Percentiles rank a stretch among this genome's conserved stretches.
phyloP scores from a whole-genome alignment of 352 stramenopile genomes.

The Albugo candida region DNA sequence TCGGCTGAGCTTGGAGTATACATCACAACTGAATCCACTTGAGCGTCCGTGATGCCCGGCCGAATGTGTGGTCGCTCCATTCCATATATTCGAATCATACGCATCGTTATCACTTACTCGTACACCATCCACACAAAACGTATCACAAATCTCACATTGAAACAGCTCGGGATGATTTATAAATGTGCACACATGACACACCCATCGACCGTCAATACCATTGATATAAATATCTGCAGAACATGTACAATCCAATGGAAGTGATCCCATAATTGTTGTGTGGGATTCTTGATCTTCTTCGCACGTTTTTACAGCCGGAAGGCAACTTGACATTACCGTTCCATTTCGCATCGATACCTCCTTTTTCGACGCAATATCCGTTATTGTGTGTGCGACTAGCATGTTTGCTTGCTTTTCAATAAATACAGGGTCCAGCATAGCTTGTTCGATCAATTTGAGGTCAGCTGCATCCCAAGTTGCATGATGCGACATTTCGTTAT shows the following conservation, averaged over 20 bases:
- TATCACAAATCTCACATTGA: slow-evolving; percentile 12
- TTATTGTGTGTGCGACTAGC: too few relatives aligned
- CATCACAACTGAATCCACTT: neutral
- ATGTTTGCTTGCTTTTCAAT: too few relatives aligned
- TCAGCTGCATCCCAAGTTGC: too few relatives aligned
- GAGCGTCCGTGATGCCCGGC: neutral
- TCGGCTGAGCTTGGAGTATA: neutral
- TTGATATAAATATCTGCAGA: neutral
- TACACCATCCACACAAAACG: neutral
- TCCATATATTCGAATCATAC: too few relatives aligned
- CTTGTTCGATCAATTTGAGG: too few relatives aligned
- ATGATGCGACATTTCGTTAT: too few relatives aligned
- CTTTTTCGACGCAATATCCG: too few relatives aligned
- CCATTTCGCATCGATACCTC: too few relatives aligned
- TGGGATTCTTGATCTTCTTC: neutral
- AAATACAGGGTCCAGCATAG: too few relatives aligned
- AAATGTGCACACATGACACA: slow-evolving; percentile 61
- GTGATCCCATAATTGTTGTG: neutral
- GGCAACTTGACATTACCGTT: neutral
- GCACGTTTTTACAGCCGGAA: neutral
- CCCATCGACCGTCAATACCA: slow-evolving; percentile 15
- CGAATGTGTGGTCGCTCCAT: too few relatives aligned
- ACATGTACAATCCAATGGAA: too few relatives aligned
- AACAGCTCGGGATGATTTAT: slow-evolving; percentile 44
- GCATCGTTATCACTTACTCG: neutral